Conservation (phyloP, 2,329 filamentous ascomycete species). For the Fusarium globosum region DNA sequence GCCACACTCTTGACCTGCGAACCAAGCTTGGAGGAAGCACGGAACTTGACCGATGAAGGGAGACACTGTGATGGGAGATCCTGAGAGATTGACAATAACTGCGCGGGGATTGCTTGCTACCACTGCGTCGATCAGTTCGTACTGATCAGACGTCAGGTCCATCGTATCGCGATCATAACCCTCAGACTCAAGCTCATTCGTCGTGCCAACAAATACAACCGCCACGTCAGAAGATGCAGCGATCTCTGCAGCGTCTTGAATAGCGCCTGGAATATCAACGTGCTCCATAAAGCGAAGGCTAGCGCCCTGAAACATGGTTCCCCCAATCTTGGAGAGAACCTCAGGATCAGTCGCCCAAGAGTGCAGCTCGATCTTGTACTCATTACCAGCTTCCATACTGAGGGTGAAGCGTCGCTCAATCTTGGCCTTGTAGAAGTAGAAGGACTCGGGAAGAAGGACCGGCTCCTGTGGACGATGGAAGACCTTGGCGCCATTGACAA, state of each 20-base stretch:
- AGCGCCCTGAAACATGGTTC: conserved; percentile 10
- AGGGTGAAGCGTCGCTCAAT: conserved; percentile 1
- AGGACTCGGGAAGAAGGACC: background rate
- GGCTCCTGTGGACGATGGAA: background rate
- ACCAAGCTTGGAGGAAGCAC: conserved; percentile 1
- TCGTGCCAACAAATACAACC: background rate
- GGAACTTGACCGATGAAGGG: background rate
- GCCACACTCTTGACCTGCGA: background rate
- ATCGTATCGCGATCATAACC: conserved; percentile 11
- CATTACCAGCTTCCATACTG: background rate
- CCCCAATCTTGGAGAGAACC: background rate
- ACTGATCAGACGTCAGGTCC: conserved; percentile 5
- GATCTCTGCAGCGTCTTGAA: background rate
- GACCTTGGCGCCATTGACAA: background rate
- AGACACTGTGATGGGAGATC: background rate
- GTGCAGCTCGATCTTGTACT: background rate
- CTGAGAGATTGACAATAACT: background rate
- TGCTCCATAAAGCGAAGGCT: conserved; percentile 8
- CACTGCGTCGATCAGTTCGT: background rate
- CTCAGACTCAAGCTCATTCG: conserved; percentile 9
- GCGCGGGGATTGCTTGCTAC: background rate
- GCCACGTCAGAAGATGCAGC: background rate
- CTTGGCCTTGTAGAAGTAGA: conserved; percentile 16
- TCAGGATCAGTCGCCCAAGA: conserved; percentile 5
- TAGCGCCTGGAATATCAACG: background rate